These are phyloP conservation scores for Russula earlei DNA, from an alignment of 768 basidiomycete species.

Conservation along the genomic window DNA sequence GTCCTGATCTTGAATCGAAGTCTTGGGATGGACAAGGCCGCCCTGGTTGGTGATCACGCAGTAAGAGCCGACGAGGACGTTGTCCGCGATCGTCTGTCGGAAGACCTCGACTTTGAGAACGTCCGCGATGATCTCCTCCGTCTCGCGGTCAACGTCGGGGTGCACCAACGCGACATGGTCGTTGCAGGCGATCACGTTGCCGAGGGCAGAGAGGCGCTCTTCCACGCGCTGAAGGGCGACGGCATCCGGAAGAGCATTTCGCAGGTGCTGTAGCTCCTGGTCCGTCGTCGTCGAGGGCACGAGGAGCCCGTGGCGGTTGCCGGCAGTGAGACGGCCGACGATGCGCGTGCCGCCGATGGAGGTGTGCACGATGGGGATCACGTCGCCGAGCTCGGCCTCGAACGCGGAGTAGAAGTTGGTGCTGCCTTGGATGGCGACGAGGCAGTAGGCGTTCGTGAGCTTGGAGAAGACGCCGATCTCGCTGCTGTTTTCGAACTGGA, in stretches of 20 bases:
- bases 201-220: constrained; percentile 92
- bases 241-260: constrained; percentile 88
- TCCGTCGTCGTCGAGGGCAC: constrained; percentile 94
- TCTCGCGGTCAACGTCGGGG: constrained; percentile 96
- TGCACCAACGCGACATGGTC: constrained; percentile 99
- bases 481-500: constrained; percentile 90
- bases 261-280: constrained; percentile 95
- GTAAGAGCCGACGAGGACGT: constrained; percentile 85
- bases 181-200: constrained; percentile 97
- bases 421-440: constrained; percentile 86
- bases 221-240: constrained; percentile 94
- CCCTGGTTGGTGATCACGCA: constrained; percentile 95
- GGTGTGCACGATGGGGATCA: constrained; percentile 93
- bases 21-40: constrained; percentile 95
- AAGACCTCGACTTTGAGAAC: constrained; percentile 99
- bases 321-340: constrained; percentile 88
- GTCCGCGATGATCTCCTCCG: constrained; percentile 99
- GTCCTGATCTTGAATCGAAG: constrained; percentile 94
- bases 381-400: constrained; percentile 87
- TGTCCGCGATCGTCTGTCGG: constrained; percentile 92
- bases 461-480: constrained; percentile 97
- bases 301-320: constrained; percentile 94
- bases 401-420: constrained; percentile 98
- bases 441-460: constrained; percentile 96
- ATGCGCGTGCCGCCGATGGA: constrained; percentile 93